These are phyloP conservation scores for Kandelia obovata DNA, from an alignment of 345 rosid genomes.

Conservation along the genomic window DNA sequence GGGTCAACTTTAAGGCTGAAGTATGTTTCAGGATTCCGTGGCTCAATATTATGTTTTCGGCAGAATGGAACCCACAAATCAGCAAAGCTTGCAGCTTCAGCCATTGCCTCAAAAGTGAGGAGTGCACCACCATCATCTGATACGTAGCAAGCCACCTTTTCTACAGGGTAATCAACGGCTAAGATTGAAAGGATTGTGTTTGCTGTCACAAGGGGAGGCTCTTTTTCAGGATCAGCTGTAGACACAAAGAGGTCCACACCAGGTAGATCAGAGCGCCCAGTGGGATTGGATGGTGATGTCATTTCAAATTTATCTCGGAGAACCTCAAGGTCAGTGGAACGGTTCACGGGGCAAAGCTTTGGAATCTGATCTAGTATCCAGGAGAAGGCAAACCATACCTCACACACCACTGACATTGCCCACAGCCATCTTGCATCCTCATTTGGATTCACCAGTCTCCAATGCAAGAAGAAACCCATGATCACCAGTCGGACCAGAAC, in stretches of 20 bases:
- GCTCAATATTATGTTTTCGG: constrained; percentile 79
- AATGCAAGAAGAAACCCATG: constrained; percentile 65
- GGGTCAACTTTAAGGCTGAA: constrained; percentile 79
- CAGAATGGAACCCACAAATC: constrained; percentile 96
- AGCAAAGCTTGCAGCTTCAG: constrained; percentile 94
- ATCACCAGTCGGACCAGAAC: constrained; percentile 56
- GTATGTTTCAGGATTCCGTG: constrained; percentile 81
- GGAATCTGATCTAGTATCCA: constrained; percentile 95
- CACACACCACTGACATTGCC: constrained; percentile 77
- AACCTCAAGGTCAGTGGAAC: constrained; percentile 75
- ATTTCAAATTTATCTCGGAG: constrained; percentile 82
- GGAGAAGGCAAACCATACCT: constrained; percentile 89
- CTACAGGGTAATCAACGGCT: constrained; percentile 86
- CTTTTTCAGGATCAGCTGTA: constrained; percentile 95
- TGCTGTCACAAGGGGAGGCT: constrained; percentile 83
- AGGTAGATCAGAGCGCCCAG: constrained; percentile 89
- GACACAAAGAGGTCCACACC: constrained; percentile 85
- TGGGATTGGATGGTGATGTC: constrained; percentile 87
- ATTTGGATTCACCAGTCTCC: constrained; percentile 78
- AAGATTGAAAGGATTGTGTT: constrained; percentile 86
- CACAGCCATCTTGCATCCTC: constrained; percentile 85
- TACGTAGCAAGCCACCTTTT: constrained; percentile 71
- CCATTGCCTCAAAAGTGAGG: constrained; percentile 93
- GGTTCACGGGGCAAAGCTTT: constrained; percentile 72
- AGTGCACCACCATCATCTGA: constrained; percentile 98